phyloP scores from a whole-genome alignment of 129 eudicot species.

The Sambucus nigra region DNA sequence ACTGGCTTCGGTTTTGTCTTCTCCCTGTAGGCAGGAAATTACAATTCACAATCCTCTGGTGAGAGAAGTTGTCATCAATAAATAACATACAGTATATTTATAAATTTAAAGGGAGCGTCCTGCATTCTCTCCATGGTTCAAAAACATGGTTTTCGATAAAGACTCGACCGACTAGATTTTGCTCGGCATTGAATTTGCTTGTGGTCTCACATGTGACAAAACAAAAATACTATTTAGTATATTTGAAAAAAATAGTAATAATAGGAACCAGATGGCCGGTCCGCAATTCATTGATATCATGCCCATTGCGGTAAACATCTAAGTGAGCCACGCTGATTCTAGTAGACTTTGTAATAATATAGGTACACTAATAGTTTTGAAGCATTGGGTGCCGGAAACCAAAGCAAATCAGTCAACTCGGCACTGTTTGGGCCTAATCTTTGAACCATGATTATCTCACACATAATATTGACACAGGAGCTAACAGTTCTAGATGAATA shows the following conservation, averaged over 20 bases:
- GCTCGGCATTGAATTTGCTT: background rate
- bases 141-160: background rate
- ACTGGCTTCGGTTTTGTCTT: slow-evolving; percentile 38
- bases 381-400: no score
- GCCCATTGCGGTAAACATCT: no score
- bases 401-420: no score
- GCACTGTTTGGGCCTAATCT: background rate
- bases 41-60: slow-evolving; percentile 9
- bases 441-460: background rate
- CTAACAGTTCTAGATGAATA: slow-evolving; percentile 1
- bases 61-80: background rate
- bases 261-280: no score
- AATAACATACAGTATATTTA: background rate
- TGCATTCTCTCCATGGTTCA: background rate
- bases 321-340: no score
- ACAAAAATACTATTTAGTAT: no score
- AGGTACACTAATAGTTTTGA: no score
- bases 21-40: slow-evolving; percentile 37
- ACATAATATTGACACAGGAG: slow-evolving; percentile 1
- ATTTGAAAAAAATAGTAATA: no score
- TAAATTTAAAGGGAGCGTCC: background rate
- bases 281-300: no score
- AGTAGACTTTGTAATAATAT: no score
- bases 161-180: background rate
- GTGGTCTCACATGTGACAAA: no score